Evolutionary conservation across 306 rosid species (phyloP).

Genomic region (Cercis canadensis): DNA sequence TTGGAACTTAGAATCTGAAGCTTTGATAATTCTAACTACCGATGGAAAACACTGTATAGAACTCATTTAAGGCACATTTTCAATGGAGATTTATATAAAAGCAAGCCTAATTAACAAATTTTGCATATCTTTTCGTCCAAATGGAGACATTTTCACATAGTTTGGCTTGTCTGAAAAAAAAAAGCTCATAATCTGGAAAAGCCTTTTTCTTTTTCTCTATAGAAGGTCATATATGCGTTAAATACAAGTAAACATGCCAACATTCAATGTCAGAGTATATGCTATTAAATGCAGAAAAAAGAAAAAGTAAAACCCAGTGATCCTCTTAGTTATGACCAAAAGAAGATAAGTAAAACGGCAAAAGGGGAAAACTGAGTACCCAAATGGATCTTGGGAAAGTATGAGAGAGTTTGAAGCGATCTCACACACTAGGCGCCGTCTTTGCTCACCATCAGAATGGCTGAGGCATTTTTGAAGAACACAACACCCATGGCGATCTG

Average conservation of each 20-base stretch:
- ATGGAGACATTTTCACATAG: too few species aligned
- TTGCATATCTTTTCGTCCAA: too few species aligned
- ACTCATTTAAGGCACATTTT: too few species aligned
- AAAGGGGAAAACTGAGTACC: constrained; percentile 44
- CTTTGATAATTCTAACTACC: not conserved
- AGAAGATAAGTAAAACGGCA: not conserved
- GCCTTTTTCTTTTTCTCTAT: too few species aligned
- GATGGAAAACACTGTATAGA: not conserved
- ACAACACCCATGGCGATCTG: constrained; percentile 67
- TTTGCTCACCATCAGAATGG: constrained; percentile 46
- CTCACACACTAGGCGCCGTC: constrained; percentile 44
- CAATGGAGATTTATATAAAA: too few species aligned
- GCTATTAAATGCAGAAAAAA: not conserved
- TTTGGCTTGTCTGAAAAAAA: too few species aligned
- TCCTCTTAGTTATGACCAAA: not conserved
- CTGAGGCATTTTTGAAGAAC: constrained; percentile 66
- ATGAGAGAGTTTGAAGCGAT: constrained; percentile 53
- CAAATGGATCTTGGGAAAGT: constrained; percentile 65
- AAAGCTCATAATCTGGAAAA: too few species aligned
- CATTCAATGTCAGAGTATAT: too few species aligned
- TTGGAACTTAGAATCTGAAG: constrained; percentile 10
- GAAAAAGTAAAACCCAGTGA: not conserved
- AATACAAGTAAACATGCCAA: too few species aligned
- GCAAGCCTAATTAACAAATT: too few species aligned
- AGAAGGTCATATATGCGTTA: too few species aligned